Percentiles rank a stretch among this genome's conserved stretches.
Conservation (phyloP, 2,329 filamentous ascomycete species). For the Aspergillus ochraceoroseus region DNA sequence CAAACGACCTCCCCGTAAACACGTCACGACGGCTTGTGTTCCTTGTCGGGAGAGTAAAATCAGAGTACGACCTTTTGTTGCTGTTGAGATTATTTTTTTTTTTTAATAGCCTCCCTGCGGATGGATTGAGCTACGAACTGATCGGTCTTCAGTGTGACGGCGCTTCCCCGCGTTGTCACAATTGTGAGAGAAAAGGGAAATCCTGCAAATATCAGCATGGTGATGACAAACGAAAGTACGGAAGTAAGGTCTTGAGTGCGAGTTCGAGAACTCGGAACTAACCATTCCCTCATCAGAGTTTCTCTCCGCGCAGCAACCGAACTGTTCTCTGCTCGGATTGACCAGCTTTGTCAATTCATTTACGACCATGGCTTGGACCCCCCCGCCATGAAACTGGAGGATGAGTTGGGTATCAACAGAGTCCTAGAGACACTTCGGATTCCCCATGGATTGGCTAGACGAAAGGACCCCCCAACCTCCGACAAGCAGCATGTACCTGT, state of each 20-base stretch:
- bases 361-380: constrained; percentile 38
- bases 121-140: background rate
- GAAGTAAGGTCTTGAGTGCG: no score
- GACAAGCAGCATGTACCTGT: constrained; percentile 6
- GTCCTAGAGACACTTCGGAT: constrained; percentile 35
- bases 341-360: constrained; percentile 42
- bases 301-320: constrained; percentile 18
- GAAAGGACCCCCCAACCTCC: background rate
- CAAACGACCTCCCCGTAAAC: constrained; percentile 29
- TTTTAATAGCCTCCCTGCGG: background rate
- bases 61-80: constrained; percentile 36
- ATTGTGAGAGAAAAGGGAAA: constrained; percentile 38
- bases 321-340: constrained; percentile 37
- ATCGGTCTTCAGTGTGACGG: constrained; percentile 33
- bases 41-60: constrained; percentile 46
- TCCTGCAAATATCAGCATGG: constrained; percentile 38
- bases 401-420: constrained; percentile 37
- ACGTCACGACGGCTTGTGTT: constrained; percentile 45
- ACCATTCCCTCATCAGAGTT: constrained; percentile 10
- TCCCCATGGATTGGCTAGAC: constrained; percentile 3
- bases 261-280: no score
- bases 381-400: constrained; percentile 38
- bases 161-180: constrained; percentile 36
- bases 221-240: constrained; percentile 41
- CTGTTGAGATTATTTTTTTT: background rate